Evolutionary conservation across 768 basidiomycete species (phyloP).

Genomic region (Tricholomella constricta): DNA sequence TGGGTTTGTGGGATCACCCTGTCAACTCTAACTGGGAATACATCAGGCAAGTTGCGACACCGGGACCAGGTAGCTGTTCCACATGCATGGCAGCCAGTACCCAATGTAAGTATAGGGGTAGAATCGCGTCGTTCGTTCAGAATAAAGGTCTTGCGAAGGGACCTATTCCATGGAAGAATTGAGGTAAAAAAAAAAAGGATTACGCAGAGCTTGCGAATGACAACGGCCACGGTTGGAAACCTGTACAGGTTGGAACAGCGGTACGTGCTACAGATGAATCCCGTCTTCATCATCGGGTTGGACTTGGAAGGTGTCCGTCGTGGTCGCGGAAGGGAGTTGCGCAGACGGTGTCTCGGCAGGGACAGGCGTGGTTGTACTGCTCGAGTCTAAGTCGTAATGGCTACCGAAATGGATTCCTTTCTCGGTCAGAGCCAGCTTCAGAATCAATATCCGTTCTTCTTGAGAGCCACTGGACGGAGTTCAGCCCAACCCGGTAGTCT

Average conservation of each 20-base stretch:
- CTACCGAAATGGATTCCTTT: constrained; percentile 53
- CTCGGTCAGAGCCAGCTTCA: constrained; percentile 63
- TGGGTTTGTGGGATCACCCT: no score
- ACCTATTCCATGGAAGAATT: no score
- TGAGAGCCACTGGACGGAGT: constrained; percentile 62
- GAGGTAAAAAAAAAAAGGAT: no score
- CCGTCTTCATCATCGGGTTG: constrained; percentile 15
- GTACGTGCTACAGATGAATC: constrained; percentile 23
- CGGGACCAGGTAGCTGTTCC: no score
- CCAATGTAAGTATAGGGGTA: no score
- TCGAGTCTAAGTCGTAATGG: constrained; percentile 45
- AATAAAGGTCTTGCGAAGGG: no score
- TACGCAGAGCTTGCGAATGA: no score
- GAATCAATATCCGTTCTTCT: constrained; percentile 71
- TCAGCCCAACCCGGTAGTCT: not conserved
- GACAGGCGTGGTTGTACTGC: not conserved
- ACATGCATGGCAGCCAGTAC: no score
- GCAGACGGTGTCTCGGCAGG: not conserved
- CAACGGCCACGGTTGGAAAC: no score
- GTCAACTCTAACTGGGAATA: no score
- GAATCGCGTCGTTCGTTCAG: no score
- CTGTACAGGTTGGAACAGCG: constrained; percentile 4
- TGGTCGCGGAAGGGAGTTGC: not conserved
- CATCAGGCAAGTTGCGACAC: no score
- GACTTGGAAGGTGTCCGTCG: not conserved